Evolutionary conservation across 208 protist genomes (phyloP), one percentile per base, ranked within the genome.

Genomic region (Naegleria gruberi): DNA sequence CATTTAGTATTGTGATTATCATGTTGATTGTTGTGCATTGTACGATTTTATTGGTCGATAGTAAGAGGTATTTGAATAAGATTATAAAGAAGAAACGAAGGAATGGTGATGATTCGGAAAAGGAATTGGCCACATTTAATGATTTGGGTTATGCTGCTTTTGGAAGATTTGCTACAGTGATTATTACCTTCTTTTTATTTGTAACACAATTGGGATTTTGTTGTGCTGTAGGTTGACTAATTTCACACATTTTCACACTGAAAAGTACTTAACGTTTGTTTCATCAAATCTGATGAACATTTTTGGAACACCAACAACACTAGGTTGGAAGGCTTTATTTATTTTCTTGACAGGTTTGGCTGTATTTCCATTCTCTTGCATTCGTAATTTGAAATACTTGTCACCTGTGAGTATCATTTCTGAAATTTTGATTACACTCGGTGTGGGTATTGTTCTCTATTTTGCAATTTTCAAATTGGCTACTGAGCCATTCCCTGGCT

Each of bases 131-230:
- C 55, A 87, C 83, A 34, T 87, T 42, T 55, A 17, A 41, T 4
- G 23, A 87, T 41, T 19, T 87, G 0, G 83, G 83, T 17, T 2
- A 55, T 30, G 44, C 41, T 41, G 44, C 44, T 0, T 55, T 87
- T 45, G 83, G 83, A 0, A 30, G 12, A 34, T 15, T 12, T 41
- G 83, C n/a, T 15, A 55, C 41, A 40, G 41, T 55, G 6, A 41
- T 87, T 55, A 87, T 87, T 55, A 55, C 43, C 0, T 41, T 34
- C 19, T 87, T 87, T 15, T 55, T 87, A 40, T 30, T 87, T 55
- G 34, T 87, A 40, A 87, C 83, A 10, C 83, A 87, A 19, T 41
- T 34, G 10, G 83, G 83, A 46, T 87, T 87, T 55, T 87, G 83
- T 55, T 87, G 83, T 87, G 83, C 83, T 7, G 65, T 77, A 77